phyloP scores from a whole-genome alignment of 768 basidiomycete genomes.

The Pisolithus albus region DNA sequence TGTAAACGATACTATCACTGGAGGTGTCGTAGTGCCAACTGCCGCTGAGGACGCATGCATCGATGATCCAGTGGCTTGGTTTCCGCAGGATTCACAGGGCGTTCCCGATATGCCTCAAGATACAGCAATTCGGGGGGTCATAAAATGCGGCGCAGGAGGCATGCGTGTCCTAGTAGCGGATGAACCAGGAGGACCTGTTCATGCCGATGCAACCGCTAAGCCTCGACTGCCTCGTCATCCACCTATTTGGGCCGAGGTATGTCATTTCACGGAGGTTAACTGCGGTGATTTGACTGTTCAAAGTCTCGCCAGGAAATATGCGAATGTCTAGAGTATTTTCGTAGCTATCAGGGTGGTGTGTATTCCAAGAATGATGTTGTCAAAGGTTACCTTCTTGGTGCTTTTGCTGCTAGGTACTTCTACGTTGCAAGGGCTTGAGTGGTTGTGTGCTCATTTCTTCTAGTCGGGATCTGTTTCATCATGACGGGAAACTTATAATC shows the following conservation, averaged over 20 bases:
- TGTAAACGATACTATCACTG: too few species aligned
- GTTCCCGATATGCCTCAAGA: too few species aligned
- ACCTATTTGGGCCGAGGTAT: conserved; percentile 41
- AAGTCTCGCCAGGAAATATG: conserved; percentile 83
- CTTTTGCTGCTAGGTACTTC: conserved; percentile 56
- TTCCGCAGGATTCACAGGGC: too few species aligned
- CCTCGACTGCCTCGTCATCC: conserved; percentile 25
- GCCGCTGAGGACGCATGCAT: too few species aligned
- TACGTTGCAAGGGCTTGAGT: neutral
- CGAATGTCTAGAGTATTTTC: conserved; percentile 63
- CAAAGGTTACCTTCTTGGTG: conserved; percentile 73
- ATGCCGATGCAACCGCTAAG: conserved; percentile 7
- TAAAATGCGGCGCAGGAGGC: too few species aligned
- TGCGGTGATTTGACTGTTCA: neutral
- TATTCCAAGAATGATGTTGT: conserved; percentile 55
- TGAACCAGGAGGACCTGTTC: neutral
- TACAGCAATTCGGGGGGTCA: too few species aligned
- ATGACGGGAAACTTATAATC: conserved; percentile 64
- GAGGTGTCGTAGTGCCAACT: too few species aligned
- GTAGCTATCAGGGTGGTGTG: conserved; percentile 74
- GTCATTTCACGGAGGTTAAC: conserved; percentile 3
- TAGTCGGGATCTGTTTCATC: conserved; percentile 65
- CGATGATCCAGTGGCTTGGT: too few species aligned
- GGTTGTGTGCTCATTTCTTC: conserved; percentile 8
- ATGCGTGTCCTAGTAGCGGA: neutral